These are phyloP conservation scores for Ceraceosorus bombacis DNA, from an alignment of 1,284 basidiomycete genomes.

Conservation along the genomic window DNA sequence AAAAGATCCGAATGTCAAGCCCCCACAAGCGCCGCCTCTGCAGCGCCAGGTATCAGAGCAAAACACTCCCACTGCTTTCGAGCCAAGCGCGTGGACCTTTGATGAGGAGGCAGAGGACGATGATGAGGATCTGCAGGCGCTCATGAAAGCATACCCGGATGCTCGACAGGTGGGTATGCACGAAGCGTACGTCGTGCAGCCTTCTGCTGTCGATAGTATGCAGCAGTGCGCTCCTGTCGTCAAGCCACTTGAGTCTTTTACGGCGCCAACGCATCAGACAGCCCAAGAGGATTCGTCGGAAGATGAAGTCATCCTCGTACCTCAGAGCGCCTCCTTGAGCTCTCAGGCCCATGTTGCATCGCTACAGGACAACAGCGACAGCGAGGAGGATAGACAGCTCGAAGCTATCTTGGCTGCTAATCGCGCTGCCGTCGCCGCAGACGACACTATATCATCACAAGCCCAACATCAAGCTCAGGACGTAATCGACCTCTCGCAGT, in stretches of 20 bases:
- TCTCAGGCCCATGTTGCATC: too few species aligned
- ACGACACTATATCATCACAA: background rate
- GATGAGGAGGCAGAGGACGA: slow-evolving; percentile 11
- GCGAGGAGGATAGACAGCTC: slow-evolving; percentile 10
- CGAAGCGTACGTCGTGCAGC: slow-evolving; percentile 7
- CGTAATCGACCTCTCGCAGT: too few species aligned
- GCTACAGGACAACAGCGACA: background rate
- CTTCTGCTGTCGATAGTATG: background rate
- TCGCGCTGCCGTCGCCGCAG: background rate
- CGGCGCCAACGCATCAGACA: background rate
- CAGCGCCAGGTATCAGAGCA: background rate
- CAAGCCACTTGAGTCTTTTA: background rate
- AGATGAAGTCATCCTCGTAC: slow-evolving; percentile 21
- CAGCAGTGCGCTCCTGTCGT: background rate
- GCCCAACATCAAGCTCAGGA: too few species aligned
- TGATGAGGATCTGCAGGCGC: slow-evolving; percentile 22
- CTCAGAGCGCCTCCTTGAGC: slow-evolving; percentile 1
- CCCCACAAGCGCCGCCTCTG: slow-evolving; percentile 10
- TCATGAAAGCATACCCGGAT: slow-evolving; percentile 28
- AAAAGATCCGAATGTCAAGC: background rate
- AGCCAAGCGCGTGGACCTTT: background rate
- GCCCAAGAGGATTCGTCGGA: slow-evolving; percentile 4
- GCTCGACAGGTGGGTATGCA: slow-evolving; percentile 21
- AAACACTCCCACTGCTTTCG: background rate
- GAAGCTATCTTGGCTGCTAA: slow-evolving; percentile 2